Evolutionary conservation across 2,329 filamentous ascomycete species (phyloP).

Genomic region (Clonostachys chloroleuca): DNA sequence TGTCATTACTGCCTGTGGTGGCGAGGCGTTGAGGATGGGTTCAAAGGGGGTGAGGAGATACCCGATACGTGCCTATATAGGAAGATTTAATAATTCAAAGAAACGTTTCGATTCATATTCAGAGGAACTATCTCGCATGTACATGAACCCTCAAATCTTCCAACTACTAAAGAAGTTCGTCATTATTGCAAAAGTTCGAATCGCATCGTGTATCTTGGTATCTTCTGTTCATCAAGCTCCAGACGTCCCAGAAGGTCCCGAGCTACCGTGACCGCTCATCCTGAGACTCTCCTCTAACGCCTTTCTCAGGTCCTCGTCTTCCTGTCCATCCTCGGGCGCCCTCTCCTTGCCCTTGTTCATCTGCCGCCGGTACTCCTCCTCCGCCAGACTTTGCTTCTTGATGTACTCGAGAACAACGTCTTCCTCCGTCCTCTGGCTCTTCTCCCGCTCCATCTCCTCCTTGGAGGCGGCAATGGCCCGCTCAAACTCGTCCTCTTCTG

Average conservation of each 20-base stretch:
- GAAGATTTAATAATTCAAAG: too few relatives aligned
- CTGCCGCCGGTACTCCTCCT: conserved; percentile 48
- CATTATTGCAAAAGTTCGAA: too few relatives aligned
- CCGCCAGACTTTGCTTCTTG: conserved; percentile 70
- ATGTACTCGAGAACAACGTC: conserved; percentile 73
- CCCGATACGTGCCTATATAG: too few relatives aligned
- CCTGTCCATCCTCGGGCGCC: conserved; percentile 23
- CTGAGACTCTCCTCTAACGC: conserved; percentile 53
- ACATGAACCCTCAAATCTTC: too few relatives aligned
- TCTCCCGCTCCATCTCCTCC: conserved; percentile 33
- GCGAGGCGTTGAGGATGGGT: too few relatives aligned
- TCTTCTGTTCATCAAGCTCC: neutral
- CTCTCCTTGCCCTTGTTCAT: conserved; percentile 26
- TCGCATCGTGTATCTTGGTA: too few relatives aligned
- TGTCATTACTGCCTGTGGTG: too few relatives aligned
- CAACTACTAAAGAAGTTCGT: too few relatives aligned
- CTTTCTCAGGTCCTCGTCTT: conserved; percentile 50
- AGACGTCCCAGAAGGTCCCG: conserved; percentile 13
- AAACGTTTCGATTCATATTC: too few relatives aligned
- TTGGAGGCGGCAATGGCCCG: conserved; percentile 39
- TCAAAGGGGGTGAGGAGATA: too few relatives aligned
- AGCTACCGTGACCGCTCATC: conserved; percentile 20
- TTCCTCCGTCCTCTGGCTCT: conserved; percentile 54
- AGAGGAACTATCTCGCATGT: too few relatives aligned
- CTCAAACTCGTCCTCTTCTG: conserved; percentile 38